phyloP scores from a whole-genome alignment of 108 stramenopile species.

The Skeletonema costatum region DNA sequence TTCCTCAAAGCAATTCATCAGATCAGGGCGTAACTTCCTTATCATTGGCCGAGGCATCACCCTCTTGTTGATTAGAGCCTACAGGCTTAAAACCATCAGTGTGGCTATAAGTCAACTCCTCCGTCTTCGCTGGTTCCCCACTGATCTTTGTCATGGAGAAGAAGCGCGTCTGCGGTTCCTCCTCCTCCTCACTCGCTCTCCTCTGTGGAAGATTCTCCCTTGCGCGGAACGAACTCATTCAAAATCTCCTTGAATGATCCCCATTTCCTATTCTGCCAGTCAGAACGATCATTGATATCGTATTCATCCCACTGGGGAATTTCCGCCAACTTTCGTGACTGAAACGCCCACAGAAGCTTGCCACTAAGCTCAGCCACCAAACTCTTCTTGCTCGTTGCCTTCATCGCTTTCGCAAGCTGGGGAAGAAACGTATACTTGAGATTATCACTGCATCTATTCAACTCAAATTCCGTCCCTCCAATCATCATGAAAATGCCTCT shows the following conservation, averaged over 20 bases:
- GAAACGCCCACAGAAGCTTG: conserved; percentile 2
- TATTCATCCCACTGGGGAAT: neutral
- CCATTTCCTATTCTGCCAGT: neutral
- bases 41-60: neutral
- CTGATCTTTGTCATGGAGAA: neutral
- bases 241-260: conserved; percentile 3
- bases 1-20: neutral
- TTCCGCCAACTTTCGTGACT: neutral
- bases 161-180: neutral
- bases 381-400: neutral
- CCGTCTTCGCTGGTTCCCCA: neutral
- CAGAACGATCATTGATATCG: neutral
- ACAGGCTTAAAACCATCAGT: neutral
- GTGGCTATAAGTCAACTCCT: neutral
- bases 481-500: neutral
- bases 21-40: neutral
- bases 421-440: neutral
- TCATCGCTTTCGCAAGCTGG: conserved; percentile 4
- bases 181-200: neutral
- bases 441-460: neutral
- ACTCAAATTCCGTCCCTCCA: conserved; percentile 4
- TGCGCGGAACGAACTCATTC: conserved; percentile 3
- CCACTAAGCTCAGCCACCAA: neutral
- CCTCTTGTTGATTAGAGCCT: neutral
- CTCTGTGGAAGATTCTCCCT: conserved; percentile 3